Conservation (phyloP, 202 grass and related monocot species). For the Carex sylvatica region DNA sequence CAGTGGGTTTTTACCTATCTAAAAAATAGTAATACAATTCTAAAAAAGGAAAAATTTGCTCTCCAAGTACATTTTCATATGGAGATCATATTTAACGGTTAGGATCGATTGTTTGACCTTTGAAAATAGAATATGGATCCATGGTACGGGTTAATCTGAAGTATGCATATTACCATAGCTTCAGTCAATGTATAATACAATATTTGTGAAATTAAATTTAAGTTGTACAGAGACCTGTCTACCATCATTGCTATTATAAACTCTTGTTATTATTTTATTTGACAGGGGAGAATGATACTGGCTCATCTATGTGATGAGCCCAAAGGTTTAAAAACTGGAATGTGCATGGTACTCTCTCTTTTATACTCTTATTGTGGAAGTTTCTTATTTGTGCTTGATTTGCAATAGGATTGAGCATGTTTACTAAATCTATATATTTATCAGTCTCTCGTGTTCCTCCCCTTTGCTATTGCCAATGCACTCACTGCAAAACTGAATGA, state of each 20-base stretch:
- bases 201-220: constrained; percentile 6
- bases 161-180: too few relatives aligned
- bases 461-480: constrained; percentile 87
- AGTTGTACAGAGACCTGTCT: background rate
- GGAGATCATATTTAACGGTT: too few relatives aligned
- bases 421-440: constrained; percentile 27
- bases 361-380: background rate
- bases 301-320: constrained; percentile 91
- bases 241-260: constrained; percentile 11
- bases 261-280: constrained; percentile 34
- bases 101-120: too few relatives aligned
- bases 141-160: too few relatives aligned
- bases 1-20: too few relatives aligned
- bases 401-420: background rate
- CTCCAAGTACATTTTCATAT: too few relatives aligned
- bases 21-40: too few relatives aligned
- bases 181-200: background rate
- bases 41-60: too few relatives aligned
- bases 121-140: too few relatives aligned
- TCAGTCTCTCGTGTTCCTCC: constrained; percentile 86
- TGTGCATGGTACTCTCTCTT: constrained; percentile 71
- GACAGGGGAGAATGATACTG: constrained; percentile 97
- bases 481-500: constrained; percentile 79
- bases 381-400: constrained; percentile 4
- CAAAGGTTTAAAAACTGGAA: constrained; percentile 92